Evolutionary conservation across 2,329 filamentous ascomycete species (phyloP).

Genomic region (Claviceps lovelessii): DNA sequence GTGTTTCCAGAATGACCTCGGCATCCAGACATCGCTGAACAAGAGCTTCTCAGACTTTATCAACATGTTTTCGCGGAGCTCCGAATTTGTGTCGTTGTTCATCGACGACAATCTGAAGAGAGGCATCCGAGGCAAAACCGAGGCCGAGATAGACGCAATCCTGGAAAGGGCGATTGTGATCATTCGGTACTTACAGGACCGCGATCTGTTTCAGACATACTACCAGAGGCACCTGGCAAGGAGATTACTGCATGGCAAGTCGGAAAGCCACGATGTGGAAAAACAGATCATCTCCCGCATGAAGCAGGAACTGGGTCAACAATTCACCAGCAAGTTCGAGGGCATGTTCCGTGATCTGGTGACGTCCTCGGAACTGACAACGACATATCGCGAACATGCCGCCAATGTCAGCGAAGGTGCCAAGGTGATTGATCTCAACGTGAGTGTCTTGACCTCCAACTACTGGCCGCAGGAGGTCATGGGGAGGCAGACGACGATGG

Average conservation of each 20-base stretch:
- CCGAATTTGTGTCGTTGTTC: slow-evolving; percentile 89
- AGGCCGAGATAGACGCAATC: slow-evolving; percentile 68
- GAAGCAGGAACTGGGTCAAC: slow-evolving; percentile 91
- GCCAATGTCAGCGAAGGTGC: slow-evolving; percentile 32
- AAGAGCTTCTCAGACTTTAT: slow-evolving; percentile 87
- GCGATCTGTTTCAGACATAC: slow-evolving; percentile 90
- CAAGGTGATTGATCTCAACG: slow-evolving; percentile 56
- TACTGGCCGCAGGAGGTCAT: slow-evolving; percentile 91
- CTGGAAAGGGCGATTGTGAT: slow-evolving; percentile 82
- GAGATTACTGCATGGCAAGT: slow-evolving; percentile 74
- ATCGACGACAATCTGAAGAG: slow-evolving; percentile 95
- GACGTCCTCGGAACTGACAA: slow-evolving; percentile 68
- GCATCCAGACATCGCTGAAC: slow-evolving; percentile 68
- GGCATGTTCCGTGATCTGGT: slow-evolving; percentile 97
- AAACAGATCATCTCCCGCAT: slow-evolving; percentile 92
- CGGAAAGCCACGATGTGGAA: slow-evolving; percentile 81
- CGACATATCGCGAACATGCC: slow-evolving; percentile 59
- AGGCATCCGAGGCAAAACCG: slow-evolving; percentile 83
- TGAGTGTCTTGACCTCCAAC: slow-evolving; percentile 81
- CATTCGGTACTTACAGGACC: slow-evolving; percentile 77
- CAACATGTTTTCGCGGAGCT: slow-evolving; percentile 71
- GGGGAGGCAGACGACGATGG: slow-evolving; percentile 42
- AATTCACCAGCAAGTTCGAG: slow-evolving; percentile 85
- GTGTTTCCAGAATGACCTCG: slow-evolving; percentile 62
- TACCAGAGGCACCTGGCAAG: slow-evolving; percentile 95